phyloP scores from a whole-genome alignment of 192 early-diverging fungal species.

The Dissophora globulifera region DNA sequence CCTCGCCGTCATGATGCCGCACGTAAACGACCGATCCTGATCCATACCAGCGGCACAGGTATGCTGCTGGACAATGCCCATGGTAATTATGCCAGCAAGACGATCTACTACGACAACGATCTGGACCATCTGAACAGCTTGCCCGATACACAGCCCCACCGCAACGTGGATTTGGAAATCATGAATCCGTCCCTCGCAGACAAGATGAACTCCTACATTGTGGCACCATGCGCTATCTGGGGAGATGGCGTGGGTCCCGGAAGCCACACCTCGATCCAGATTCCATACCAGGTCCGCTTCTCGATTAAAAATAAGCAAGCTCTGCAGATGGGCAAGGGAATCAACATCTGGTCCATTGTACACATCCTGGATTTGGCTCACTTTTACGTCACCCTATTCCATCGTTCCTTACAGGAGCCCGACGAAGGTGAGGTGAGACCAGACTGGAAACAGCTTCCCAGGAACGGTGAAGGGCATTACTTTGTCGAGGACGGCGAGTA shows the following conservation, averaged over 20 bases:
- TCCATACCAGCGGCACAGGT: conserved; percentile 45
- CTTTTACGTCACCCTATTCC: conserved; percentile 23
- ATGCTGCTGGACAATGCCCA: conserved; percentile 22
- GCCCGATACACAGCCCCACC: conserved; percentile 14
- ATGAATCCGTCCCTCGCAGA: conserved; percentile 8
- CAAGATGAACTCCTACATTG: conserved; percentile 41
- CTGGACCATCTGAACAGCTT: conserved; percentile 6
- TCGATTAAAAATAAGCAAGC: conserved; percentile 24
- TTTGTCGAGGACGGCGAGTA: conserved; percentile 32
- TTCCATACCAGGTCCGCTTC: conserved; percentile 10
- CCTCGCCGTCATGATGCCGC: background rate
- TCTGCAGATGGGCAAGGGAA: conserved; percentile 23
- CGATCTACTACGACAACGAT: conserved; percentile 37
- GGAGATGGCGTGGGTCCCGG: conserved; percentile 32
- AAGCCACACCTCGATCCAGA: conserved; percentile 38
- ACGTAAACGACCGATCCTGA: conserved; percentile 33
- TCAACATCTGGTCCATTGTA: conserved; percentile 36
- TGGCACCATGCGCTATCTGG: conserved; percentile 33
- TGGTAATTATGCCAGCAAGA: conserved; percentile 3
- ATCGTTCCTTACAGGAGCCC: conserved; percentile 27
- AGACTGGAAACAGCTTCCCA: conserved; percentile 19
- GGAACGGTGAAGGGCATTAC: conserved; percentile 42
- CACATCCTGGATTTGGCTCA: conserved; percentile 41
- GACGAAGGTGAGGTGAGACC: conserved; percentile 8
- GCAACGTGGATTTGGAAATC: conserved; percentile 33